Base-by-base conservation (phyloP, 2,329 filamentous ascomycete species). In the Neofusicoccum parvum region DNA sequence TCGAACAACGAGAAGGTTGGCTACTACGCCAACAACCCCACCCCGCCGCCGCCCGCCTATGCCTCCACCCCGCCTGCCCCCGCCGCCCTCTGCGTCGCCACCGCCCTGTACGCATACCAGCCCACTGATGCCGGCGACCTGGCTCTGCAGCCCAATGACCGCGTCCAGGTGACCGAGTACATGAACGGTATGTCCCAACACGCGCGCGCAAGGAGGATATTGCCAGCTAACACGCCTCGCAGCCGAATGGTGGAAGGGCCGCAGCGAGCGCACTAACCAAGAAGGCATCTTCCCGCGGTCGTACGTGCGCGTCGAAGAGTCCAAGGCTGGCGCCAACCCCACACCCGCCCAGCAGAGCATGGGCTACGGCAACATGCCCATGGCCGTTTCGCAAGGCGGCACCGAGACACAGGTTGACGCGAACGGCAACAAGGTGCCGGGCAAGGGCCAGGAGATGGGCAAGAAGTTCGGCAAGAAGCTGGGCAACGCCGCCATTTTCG, bases 381-480 rank as follows among this genome's bases (percentile, higher is more conserved):
- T 95, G 79, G 91, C 91, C 50, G 86, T 95, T 3, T 87, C 88
- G 43, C 84, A 92, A 72, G 82, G 82, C 60, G 84, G 83, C 71
- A 37, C n/a, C 7, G 37, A 27, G 39, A 20, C 62, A 7, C 39
- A 49, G n/a, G 53, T 51, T 6, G 50, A 76, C 76, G 68, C 80
- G 76, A 67, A 81, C 80, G 70, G 80, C 76, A 80, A 80, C 12
- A 82, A 81, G 39, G 81, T 82, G 49, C 82, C 81, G 9, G 83
- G 82, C 75, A 95, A 95, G 81, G 81, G 88, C 15, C 85, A 88
- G 68, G 85, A 92, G 78, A 86, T 88, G 65, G 93, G 92, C 65
- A 97, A 97, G 88, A 97, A 97, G 82, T 91, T 97, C 79, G 94
- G 94, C 70, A 96, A 96, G 87, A 98, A 97, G 84, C 78, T 94